Evolutionary conservation across 1,284 basidiomycete genomes (phyloP), one percentile per base, ranked within the genome.

Genomic region (Coriolopsis trogii): DNA sequence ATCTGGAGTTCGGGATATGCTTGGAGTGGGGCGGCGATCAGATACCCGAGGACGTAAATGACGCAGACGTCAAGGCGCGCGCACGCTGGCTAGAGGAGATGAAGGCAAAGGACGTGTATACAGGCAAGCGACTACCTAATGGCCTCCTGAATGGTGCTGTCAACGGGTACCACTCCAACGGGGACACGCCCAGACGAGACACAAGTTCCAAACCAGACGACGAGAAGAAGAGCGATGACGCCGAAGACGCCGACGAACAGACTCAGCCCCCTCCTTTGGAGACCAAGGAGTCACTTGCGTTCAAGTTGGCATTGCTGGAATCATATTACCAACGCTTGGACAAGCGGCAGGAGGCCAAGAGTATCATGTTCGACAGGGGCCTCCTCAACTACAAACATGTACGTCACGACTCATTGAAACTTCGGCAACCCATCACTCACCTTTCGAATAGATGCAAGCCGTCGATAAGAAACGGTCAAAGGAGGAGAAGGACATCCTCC

Each of bases 331-430:
- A 94, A 58, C 86, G 91, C 46, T 80, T 98, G n/a, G 91, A 95
- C 58, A 94, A 91, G 70, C 82, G 96, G 29, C 74, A 87, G 53
- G 90, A 94, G 65, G 84, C 82, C 36, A 99, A 98, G 72, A 84
- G 85, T n/a, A 73, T 98, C 53, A 91, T 99, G 68, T 96, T 95
- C 66, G 91, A 98, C 65, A 80, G 96, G 45, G 93, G 93, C 2
- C 71, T 99, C 52, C 77, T 97, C 39, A 95, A 98, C 64, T 94
- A 96, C 69, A 97, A 95, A 70, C 92, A 93, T 84, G 94, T 94
- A 73, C 62, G 48, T 34, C 37, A 15, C 21, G 12, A 29, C 18
- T 29, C n/a, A 18, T 21, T 23, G 23, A 29, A 20, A 12, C n/a
- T 24, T 44, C 3, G 9, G 25, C n/a, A 20, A 18, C 30, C 29